Evolutionary conservation across 2,329 filamentous ascomycete genomes (phyloP), one percentile per base, ranked within the genome.

Genomic region (Falciphora oryzae): DNA sequence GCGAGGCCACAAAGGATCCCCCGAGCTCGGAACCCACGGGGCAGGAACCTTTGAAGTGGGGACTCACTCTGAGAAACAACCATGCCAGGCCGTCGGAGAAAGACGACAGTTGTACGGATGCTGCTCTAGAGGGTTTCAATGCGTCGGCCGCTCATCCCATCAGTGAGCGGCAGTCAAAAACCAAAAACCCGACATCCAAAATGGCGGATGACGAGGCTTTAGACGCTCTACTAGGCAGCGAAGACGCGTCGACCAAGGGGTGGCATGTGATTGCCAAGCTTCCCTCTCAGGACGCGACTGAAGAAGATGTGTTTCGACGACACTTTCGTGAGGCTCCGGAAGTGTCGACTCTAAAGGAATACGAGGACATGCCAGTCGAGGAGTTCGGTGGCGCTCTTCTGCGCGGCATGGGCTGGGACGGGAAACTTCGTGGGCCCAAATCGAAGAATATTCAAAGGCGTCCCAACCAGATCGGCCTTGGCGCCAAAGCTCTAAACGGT

Each of bases 371-470:
- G 67, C 94, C 95, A 0, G 92, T 98, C 22, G 94, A 97, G 70
- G 93, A 97, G 70, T 99, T 98, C 69, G 95, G 95, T 10, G 90
- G 93, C 25, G 93, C 93, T 0, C 82, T 98, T 68, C 82, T 99
- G 50, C 87, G 93, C 38, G 93, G 93, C 13, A 97, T 98, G 91
- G 95, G 95, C 11, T 97, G 94, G 93, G 93, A 97, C 80, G 89
- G 78, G 75, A 84, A 87, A 64, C 79, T 82, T 67, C 77, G 80
- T 60, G 83, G 81, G 2, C 75, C 80, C 3, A 90, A 90, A 69
- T 81, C 87, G 50, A 88, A 67, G 79, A 87, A 25, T 81, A 88
- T 18, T 18, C 89, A 90, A 72, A 83, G 88, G 63, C 85, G 93
- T 62, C 89, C 92, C 22, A 92, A 92, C 65, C 83, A 96, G 65